Evolutionary conservation across 1,284 basidiomycete genomes (phyloP).

Genomic region (Pseudozyma thailandica): DNA sequence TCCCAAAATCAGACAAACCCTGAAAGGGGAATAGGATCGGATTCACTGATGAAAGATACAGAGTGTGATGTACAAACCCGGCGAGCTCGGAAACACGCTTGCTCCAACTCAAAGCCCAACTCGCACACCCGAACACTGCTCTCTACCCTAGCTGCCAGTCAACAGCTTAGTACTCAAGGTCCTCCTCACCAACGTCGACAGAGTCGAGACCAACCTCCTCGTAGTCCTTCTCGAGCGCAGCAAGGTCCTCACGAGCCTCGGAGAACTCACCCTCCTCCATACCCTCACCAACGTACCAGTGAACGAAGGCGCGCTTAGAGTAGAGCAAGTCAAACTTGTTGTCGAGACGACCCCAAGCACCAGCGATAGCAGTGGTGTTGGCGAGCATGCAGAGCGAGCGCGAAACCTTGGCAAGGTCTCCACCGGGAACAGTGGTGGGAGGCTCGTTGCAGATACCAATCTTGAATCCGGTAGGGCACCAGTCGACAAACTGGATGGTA

Average conservation of each 20-base stretch:
- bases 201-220: constrained; percentile 83
- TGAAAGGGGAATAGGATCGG: too few relatives aligned
- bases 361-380: constrained; percentile 91
- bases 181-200: constrained; percentile 81
- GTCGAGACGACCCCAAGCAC: constrained; percentile 94
- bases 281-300: constrained; percentile 87
- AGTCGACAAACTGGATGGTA: constrained; percentile 88
- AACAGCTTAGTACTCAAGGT: constrained; percentile 66
- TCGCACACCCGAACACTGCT: too few relatives aligned
- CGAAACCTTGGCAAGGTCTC: constrained; percentile 92
- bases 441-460: constrained; percentile 95
- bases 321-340: constrained; percentile 96
- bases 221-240: constrained; percentile 85
- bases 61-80: too few relatives aligned
- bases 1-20: too few relatives aligned
- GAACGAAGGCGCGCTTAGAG: constrained; percentile 68
- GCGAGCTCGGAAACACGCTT: too few relatives aligned
- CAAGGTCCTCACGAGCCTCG: constrained; percentile 95
- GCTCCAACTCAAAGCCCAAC: too few relatives aligned
- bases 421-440: constrained; percentile 82
- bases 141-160: too few relatives aligned
- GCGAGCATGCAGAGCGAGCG: constrained; percentile 98
- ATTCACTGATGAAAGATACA: too few relatives aligned
- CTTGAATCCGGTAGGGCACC: constrained; percentile 99
- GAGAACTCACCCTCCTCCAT: constrained; percentile 99